phyloP scores from a whole-genome alignment of 495 filamentous ascomycete species.

The Xylaria venustula region DNA sequence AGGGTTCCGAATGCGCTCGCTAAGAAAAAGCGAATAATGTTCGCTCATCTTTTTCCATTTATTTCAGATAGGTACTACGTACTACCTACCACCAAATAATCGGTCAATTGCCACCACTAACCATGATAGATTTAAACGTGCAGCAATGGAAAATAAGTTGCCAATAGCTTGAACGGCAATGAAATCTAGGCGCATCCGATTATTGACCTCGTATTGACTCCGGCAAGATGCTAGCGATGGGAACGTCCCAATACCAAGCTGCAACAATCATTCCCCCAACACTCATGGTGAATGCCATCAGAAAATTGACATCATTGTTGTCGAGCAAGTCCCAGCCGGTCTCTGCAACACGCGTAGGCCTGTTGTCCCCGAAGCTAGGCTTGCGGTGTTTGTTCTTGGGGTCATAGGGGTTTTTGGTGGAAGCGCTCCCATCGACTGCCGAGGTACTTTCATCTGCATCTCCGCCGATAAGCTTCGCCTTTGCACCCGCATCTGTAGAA shows the following conservation, averaged over 20 bases:
- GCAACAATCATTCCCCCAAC: slow-evolving; percentile 69
- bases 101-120: no score
- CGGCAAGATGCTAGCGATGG: slow-evolving; percentile 38
- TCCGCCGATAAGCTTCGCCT: slow-evolving; percentile 33
- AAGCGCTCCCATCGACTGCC: slow-evolving; percentile 22
- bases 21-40: background rate
- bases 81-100: no score
- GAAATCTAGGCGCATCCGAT: background rate
- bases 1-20: background rate
- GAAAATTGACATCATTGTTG: slow-evolving; percentile 90
- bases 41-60: background rate
- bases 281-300: slow-evolving; percentile 85
- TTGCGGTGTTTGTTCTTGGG: slow-evolving; percentile 40
- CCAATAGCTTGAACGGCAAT: background rate
- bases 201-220: slow-evolving; percentile 6
- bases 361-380: slow-evolving; percentile 52
- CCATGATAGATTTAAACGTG: no score
- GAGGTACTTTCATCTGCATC: slow-evolving; percentile 33
- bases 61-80: background rate
- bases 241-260: slow-evolving; percentile 51
- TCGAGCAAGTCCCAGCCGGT: slow-evolving; percentile 76
- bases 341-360: slow-evolving; percentile 69
- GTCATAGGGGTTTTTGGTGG: slow-evolving; percentile 36
- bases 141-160: background rate
- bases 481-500: slow-evolving; percentile 28